Conservation (phyloP, 2,329 filamentous ascomycete genomes). For the Myrmaecium sp. region DNA sequence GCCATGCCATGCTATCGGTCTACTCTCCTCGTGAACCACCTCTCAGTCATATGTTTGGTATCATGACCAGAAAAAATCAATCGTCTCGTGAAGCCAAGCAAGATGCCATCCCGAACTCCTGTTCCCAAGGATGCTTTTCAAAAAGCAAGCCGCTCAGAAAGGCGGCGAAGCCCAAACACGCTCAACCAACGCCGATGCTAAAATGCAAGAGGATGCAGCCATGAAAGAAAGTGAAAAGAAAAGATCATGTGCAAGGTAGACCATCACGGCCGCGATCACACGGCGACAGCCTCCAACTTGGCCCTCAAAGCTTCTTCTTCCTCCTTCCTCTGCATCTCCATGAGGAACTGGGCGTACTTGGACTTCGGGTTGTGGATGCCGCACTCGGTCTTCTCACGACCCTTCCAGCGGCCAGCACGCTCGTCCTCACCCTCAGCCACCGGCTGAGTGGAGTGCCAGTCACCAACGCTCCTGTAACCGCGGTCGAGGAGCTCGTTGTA, state of each 20-base stretch:
- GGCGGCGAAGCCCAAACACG: constrained; percentile 1
- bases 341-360: constrained; percentile 73
- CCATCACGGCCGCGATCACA: too few species aligned
- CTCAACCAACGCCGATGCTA: constrained; percentile 16
- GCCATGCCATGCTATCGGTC: too few species aligned
- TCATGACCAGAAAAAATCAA: too few species aligned
- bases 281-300: constrained; percentile 3
- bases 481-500: constrained; percentile 83
- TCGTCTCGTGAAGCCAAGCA: too few species aligned
- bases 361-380: constrained; percentile 98
- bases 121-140: too few species aligned
- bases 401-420: constrained; percentile 93
- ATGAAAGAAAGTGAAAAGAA: too few species aligned
- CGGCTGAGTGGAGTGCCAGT: constrained; percentile 92
- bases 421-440: constrained; percentile 88
- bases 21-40: too few species aligned
- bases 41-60: too few species aligned
- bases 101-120: too few species aligned
- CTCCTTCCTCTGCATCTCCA: constrained; percentile 53
- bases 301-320: constrained; percentile 5
- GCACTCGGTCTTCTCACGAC: constrained; percentile 88
- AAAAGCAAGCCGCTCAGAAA: too few species aligned
- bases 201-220: too few species aligned
- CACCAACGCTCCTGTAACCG: constrained; percentile 96
- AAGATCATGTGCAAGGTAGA: too few species aligned